Evolutionary conservation across 2,329 filamentous ascomycete genomes (phyloP), one percentile per base, ranked within the genome.

Genomic region (Colletotrichum euphorbiae): DNA sequence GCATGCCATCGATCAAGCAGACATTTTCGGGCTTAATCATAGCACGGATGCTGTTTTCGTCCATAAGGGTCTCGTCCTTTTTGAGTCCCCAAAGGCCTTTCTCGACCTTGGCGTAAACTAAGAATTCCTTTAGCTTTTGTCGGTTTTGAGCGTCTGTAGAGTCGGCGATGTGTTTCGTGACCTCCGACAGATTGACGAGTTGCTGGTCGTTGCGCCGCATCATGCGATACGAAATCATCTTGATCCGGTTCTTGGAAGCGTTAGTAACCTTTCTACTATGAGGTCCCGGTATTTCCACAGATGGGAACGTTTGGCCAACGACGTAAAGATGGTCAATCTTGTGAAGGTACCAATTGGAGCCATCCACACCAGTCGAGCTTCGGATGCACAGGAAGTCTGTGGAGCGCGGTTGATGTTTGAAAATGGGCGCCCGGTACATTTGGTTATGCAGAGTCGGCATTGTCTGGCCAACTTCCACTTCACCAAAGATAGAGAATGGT

Each of bases 11-110:
- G 33, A 98, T 89, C 50, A 98, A 81, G 78, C 94, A 98, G 1
- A 98, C 93, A 75, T 98, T 95, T 78, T 99, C 96, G 0, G 96
- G 95, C 71, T 94, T 95, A 72, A 99, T 94, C 90, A 97, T 94
- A 24, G 89, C 85, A 45, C 95, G 91, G 69, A 98, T 91, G 2
- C 88, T 88, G 24, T 91, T 87, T 75, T 95, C 92, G 68, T 97
- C 93, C 12, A 94, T 93, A 21, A 96, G 84, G 0, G 87, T 83
- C 72, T 98, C 92, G 21, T 89, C 88, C 8, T 89, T 83, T 57
- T 88, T 88, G 70, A 97, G 87, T 31, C 91, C 89, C 96, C 96
- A 99, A 72, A 86, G 82, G 36, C 93, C 92, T 75, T 94, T 94
- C 60, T 90, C 87, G 17, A 94, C 91, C 75, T 97, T 94, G 74